Percentiles rank a stretch among this genome's conserved stretches.
These are phyloP conservation scores for Phytopythium kandeliae DNA, from an alignment of 352 stramenopile genomes.

Conservation along the genomic window DNA sequence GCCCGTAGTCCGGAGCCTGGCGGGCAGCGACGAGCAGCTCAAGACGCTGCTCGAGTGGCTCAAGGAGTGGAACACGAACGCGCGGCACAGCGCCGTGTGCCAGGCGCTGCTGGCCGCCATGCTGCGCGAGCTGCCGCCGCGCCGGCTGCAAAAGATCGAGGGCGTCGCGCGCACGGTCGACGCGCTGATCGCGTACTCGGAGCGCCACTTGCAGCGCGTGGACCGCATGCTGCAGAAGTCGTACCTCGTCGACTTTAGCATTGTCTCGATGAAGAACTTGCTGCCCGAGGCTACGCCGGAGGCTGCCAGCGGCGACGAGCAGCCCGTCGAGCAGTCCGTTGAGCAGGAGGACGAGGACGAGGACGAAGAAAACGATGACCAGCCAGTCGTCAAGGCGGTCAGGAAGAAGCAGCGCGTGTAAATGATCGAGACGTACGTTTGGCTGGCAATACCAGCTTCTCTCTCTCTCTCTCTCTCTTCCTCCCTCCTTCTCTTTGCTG, in stretches of 20 bases:
- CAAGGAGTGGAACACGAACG: slow-evolving; percentile 98
- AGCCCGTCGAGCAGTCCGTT: slow-evolving; percentile 10
- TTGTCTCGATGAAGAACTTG: slow-evolving; percentile 84
- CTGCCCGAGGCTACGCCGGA: slow-evolving; percentile 28
- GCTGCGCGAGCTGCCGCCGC: slow-evolving; percentile 64
- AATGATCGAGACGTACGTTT: slow-evolving; percentile 13
- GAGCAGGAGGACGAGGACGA: too few relatives aligned
- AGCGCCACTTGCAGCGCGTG: slow-evolving; percentile 96
- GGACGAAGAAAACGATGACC: slow-evolving; percentile 17
- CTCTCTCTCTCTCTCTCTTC: too few relatives aligned
- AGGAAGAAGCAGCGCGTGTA: slow-evolving; percentile 51
- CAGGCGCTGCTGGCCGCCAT: slow-evolving; percentile 92
- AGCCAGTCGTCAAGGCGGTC: slow-evolving; percentile 17
- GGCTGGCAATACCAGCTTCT: neutral
- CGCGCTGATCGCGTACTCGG: slow-evolving; percentile 95
- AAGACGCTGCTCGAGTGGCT: slow-evolving; percentile 92
- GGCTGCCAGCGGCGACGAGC: slow-evolving; percentile 11
- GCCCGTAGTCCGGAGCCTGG: slow-evolving; percentile 67
- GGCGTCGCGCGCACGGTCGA: slow-evolving; percentile 81
- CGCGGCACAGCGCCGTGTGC: slow-evolving; percentile 90
- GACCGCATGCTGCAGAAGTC: slow-evolving; percentile 95
- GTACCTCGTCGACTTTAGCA: slow-evolving; percentile 95
- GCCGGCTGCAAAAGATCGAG: slow-evolving; percentile 65
- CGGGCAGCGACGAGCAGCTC: slow-evolving; percentile 69
- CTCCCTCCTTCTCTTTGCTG: too few relatives aligned